phyloP scores from a whole-genome alignment of 1,284 basidiomycete genomes.

The Melampsora larici-populina region DNA sequence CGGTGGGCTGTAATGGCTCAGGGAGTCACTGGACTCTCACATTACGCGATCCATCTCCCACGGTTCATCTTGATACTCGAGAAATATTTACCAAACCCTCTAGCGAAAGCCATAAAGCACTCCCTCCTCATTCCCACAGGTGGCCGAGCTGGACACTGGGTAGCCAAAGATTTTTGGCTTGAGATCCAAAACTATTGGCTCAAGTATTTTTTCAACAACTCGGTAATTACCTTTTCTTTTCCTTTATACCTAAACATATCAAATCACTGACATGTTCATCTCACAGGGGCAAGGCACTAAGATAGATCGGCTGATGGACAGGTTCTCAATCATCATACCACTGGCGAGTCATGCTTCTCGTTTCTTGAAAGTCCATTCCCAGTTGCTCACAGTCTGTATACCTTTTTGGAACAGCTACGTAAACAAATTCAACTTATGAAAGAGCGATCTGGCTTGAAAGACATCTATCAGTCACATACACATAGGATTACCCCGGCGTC shows the following conservation, averaged over 20 bases:
- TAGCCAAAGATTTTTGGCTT: conserved; percentile 12
- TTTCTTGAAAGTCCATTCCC: too few relatives aligned
- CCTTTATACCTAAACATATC: background rate
- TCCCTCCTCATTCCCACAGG: background rate
- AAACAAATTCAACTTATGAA: too few relatives aligned
- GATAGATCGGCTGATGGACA: background rate
- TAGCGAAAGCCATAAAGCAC: background rate
- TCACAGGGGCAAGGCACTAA: background rate
- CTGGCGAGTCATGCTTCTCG: too few relatives aligned
- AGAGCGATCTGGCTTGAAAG: too few relatives aligned
- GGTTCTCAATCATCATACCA: background rate
- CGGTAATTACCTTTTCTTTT: background rate
- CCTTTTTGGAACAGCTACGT: too few relatives aligned
- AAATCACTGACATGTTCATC: background rate
- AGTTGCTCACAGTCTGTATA: too few relatives aligned
- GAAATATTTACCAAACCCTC: background rate
- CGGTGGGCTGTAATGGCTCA: conserved; percentile 21
- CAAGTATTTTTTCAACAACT: background rate
- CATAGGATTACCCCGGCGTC: too few relatives aligned
- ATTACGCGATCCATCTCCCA: conserved; percentile 4
- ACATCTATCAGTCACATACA: too few relatives aligned
- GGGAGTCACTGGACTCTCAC: conserved; percentile 1
- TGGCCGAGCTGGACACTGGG: background rate
- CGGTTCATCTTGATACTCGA: too few relatives aligned
- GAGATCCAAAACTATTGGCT: conserved; percentile 15